Base-by-base conservation (phyloP, 306 rosid species). In the Gastrolobium villosum region DNA sequence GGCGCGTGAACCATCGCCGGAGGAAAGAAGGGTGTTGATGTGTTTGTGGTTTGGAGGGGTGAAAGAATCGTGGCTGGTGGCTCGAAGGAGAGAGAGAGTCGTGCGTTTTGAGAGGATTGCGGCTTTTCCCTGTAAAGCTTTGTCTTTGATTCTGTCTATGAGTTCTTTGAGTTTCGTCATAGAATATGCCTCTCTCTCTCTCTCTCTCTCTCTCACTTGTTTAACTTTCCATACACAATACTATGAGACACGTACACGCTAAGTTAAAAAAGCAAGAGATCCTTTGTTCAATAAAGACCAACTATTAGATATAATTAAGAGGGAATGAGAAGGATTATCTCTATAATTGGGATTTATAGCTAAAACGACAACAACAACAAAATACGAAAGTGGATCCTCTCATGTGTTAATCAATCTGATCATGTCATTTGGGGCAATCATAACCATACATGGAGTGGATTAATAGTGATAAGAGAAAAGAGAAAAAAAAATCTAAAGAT, bases 41-140 rank as follows among this genome's bases (percentile, higher is more conserved):
- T 89, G 79, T 10, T 75, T 88, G 10, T 69, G 56, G 2, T 53
- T 2, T 0, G 97, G 89, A 26, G 92, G 90, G 5, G 84, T 10
- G 77, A 55, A 82, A 10, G 90, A 78, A 65, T 90, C 87, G 71
- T 88, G 96, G 39, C 80, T 84, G 65, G 95, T 92, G 88, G 93
- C 88, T 43, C 95, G 90, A 14, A 92, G 82, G 46, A 87, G 86
- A 20, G 88, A 78, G 2, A 70, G 79, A 4, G 81, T 31, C 30
- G 54, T 14, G 72, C 80, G 86, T 31, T 78, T 78, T 2, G 87
- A 84, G 10, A 86, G 66, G 4, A 92, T 55, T 3, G 86, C 93
- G 1, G 96, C 97, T 85, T 75, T 88, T 83, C 90, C 75, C 20
- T 92, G 97, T 2, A 96, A 90, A 0, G 93, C 93, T 35, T 84